Evolutionary conservation across 2,329 filamentous ascomycete species (phyloP).

Genomic region (Dothideomycetes sp.): DNA sequence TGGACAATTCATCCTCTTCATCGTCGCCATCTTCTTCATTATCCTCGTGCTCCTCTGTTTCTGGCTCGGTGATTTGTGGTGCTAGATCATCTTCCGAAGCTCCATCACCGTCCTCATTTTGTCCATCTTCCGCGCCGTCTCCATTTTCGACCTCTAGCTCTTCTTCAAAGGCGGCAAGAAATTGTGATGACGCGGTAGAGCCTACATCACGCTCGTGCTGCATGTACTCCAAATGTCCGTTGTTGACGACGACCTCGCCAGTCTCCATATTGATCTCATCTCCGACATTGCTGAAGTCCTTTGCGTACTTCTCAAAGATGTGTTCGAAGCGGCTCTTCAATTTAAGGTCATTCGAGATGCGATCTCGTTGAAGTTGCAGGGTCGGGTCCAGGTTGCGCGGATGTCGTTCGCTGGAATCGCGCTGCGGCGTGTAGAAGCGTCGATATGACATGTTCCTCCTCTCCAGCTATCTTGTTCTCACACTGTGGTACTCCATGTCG

Average conservation of each 20-base stretch:
- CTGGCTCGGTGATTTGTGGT: background rate
- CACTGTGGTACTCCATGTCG: background rate
- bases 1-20: background rate
- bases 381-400: background rate
- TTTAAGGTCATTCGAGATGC: constrained; percentile 49
- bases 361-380: constrained; percentile 40
- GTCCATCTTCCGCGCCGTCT: constrained; percentile 14
- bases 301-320: constrained; percentile 81
- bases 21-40: constrained; percentile 7
- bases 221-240: constrained; percentile 69
- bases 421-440: background rate
- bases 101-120: constrained; percentile 24
- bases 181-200: constrained; percentile 17
- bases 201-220: constrained; percentile 43
- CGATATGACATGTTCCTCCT: background rate
- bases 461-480: background rate
- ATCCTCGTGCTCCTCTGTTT: constrained; percentile 6
- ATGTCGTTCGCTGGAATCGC: background rate
- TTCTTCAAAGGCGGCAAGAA: constrained; percentile 20
- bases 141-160: constrained; percentile 21
- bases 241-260: constrained; percentile 75
- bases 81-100: constrained; percentile 10
- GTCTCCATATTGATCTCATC: constrained; percentile 84
- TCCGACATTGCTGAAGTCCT: constrained; percentile 69
- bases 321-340: constrained; percentile 77